Conservation (phyloP, 116 monocot genomes). For the Zostera marina region DNA sequence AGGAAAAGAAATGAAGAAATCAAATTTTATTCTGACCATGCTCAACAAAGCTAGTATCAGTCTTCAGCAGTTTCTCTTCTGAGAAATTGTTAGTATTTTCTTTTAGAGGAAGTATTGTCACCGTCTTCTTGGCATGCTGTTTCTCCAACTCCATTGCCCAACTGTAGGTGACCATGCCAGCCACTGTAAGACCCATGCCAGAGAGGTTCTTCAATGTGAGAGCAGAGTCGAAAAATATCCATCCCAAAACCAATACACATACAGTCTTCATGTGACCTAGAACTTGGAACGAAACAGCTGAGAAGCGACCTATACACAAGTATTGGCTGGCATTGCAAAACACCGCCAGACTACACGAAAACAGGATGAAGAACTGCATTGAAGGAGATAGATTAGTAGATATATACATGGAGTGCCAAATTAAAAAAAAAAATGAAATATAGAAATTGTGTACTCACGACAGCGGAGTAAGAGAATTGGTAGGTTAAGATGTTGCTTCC, state of each 20-base stretch:
- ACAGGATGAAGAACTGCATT: conserved; percentile 79
- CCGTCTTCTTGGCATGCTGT: conserved; percentile 13
- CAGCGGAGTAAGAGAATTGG: conserved; percentile 49
- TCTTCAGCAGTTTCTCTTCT: conserved; percentile 51
- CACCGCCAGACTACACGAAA: conserved; percentile 74
- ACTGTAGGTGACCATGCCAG: conserved; percentile 88
- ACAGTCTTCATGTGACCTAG: conserved; percentile 98
- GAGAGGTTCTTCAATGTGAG: conserved; percentile 80
- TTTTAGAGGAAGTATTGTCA: conserved; percentile 11
- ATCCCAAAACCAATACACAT: conserved; percentile 73
- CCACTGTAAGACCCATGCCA: conserved; percentile 66
- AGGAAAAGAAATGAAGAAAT: conserved; percentile 4
- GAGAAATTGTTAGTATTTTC: background rate
- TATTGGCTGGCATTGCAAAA: conserved; percentile 99
- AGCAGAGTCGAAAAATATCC: conserved; percentile 82
- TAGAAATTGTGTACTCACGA: conserved; percentile 25
- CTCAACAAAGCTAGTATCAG: conserved; percentile 17
- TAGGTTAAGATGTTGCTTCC: conserved; percentile 38
- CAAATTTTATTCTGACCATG: conserved; percentile 49
- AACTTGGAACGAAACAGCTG: conserved; percentile 93
- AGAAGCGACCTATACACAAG: conserved; percentile 93
- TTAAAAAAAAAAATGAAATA: background rate
- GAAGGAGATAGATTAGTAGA: no score
- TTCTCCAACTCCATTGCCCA: conserved; percentile 88
- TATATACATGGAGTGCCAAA: background rate